phyloP scores from a whole-genome alignment of 148 eudicot species.

The Cornus florida region DNA sequence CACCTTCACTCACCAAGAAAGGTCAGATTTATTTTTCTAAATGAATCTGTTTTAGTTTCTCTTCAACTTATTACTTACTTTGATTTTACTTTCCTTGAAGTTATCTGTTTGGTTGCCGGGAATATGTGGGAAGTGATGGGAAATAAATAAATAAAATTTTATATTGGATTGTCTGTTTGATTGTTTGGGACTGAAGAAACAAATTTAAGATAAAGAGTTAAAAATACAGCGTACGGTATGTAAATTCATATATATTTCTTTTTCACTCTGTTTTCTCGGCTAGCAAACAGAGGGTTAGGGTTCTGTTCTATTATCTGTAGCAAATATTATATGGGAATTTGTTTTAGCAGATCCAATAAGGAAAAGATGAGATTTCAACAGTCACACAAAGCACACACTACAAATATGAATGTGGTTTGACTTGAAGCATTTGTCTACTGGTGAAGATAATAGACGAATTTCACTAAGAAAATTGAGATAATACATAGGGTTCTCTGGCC shows the following conservation, averaged over 20 bases:
- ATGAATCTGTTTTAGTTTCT: no score
- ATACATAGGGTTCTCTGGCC: no score
- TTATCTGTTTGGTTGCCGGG: background rate
- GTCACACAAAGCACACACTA: no score
- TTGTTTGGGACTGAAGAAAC: background rate
- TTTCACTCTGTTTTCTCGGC: background rate
- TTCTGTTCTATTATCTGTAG: background rate
- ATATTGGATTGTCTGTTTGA: background rate
- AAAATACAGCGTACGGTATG: background rate
- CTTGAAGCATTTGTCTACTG: background rate
- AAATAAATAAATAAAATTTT: no score
- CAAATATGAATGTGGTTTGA: background rate
- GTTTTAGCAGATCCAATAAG: no score
- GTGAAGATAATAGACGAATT: no score
- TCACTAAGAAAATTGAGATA: no score
- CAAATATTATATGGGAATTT: background rate
- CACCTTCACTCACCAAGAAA: background rate
- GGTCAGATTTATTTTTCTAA: background rate
- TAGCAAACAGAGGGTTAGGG: background rate
- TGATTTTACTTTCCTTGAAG: background rate
- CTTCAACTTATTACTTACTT: no score
- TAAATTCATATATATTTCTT: no score
- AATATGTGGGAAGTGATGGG: background rate
- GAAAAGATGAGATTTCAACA: no score
- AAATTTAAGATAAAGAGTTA: background rate